Evolutionary conservation across 345 rosid genomes (phyloP).

Genomic region (Populus alba): DNA sequence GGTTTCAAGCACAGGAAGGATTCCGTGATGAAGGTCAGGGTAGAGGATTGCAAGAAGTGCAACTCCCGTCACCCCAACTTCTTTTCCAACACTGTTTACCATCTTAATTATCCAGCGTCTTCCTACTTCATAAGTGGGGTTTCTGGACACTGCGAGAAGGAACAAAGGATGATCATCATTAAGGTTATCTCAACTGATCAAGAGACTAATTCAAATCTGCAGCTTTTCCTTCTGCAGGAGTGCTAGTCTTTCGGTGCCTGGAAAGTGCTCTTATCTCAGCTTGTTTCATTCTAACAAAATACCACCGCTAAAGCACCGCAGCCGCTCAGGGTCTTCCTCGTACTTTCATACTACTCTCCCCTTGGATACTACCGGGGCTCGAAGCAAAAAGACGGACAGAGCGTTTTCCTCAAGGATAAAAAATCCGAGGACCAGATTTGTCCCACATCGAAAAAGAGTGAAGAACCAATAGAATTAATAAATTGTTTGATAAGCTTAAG

Average conservation of each 20-base stretch:
- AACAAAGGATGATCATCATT: slow-evolving; percentile 48
- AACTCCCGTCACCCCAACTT: slow-evolving; percentile 46
- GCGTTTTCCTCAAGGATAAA: no score
- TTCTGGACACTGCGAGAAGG: slow-evolving; percentile 49
- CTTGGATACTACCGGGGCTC: no score
- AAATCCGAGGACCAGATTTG: no score
- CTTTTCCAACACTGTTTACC: slow-evolving; percentile 52
- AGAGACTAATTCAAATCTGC: slow-evolving; percentile 12
- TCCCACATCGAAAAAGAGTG: not conserved
- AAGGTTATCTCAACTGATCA: slow-evolving; percentile 39
- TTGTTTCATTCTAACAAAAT: not conserved
- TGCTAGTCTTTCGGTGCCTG: not conserved
- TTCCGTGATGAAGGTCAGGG: slow-evolving; percentile 51
- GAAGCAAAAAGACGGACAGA: no score
- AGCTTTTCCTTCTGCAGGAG: slow-evolving; percentile 9
- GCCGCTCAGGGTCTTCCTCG: no score
- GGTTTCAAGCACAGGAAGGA: slow-evolving; percentile 59
- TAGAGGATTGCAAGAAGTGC: slow-evolving; percentile 52
- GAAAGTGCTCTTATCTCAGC: slow-evolving; percentile 6
- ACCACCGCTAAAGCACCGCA: no score
- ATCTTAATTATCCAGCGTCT: slow-evolving; percentile 49
- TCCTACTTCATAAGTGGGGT: slow-evolving; percentile 72
- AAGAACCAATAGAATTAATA: accelerated
- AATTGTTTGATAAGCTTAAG: accelerated
- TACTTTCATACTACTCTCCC: no score